phyloP scores from a whole-genome alignment of 1,284 basidiomycete species.

The Phellopilus nigrolimitatus region DNA sequence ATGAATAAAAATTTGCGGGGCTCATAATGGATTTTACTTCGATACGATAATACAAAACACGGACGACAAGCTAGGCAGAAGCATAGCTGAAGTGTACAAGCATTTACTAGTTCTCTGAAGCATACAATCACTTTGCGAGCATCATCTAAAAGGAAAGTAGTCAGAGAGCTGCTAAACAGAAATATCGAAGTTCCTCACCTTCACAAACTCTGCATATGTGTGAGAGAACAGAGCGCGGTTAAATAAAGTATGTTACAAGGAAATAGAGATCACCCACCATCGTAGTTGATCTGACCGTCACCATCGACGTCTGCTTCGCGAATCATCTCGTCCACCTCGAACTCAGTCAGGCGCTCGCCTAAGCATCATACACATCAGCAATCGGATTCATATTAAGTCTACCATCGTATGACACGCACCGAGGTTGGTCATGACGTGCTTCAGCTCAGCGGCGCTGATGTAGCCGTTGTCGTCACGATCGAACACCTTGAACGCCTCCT shows the following conservation, averaged over 20 bases:
- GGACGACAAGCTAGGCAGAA: not conserved
- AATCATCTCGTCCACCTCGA: slow-evolving; percentile 98
- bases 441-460: slow-evolving; percentile 78
- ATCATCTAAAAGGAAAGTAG: slow-evolving; percentile 42
- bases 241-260: slow-evolving; percentile 2
- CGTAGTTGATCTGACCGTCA: slow-evolving; percentile 86
- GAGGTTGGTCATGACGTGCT: slow-evolving; percentile 89
- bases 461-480: slow-evolving; percentile 82
- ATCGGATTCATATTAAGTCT: slow-evolving; percentile 10
- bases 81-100: not conserved
- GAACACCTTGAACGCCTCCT: slow-evolving; percentile 80
- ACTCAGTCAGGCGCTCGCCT: slow-evolving; percentile 91
- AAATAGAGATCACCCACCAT: slow-evolving; percentile 45
- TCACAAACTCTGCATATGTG: slow-evolving; percentile 59
- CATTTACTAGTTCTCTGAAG: not conserved
- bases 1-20: not conserved
- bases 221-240: not conserved
- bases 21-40: not conserved
- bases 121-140: slow-evolving; percentile 44
- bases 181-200: slow-evolving; percentile 39
- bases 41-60: slow-evolving; percentile 11
- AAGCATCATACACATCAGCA: slow-evolving; percentile 20
- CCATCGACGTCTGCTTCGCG: slow-evolving; percentile 96
- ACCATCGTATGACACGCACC: slow-evolving; percentile 47
- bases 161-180: slow-evolving; percentile 14